These are phyloP conservation scores for Ephemerocybe angulata DNA, from an alignment of 768 basidiomycete genomes.

Conservation along the genomic window DNA sequence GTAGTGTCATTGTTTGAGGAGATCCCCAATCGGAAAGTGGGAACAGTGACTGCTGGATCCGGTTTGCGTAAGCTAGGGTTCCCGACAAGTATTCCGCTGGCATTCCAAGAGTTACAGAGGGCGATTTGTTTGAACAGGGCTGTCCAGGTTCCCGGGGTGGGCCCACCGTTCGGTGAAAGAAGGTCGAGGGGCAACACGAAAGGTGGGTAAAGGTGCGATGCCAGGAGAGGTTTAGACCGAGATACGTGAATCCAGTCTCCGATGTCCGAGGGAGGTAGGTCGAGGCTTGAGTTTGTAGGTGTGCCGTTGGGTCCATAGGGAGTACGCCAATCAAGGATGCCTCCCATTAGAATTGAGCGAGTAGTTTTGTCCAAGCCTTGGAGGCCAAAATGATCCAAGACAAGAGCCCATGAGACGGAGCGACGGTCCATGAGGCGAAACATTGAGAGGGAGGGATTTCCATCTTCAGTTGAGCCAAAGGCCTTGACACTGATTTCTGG, in stretches of 20 bases:
- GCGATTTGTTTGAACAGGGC: conserved; percentile 26
- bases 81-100: conserved; percentile 3
- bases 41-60: background rate
- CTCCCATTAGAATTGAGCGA: background rate
- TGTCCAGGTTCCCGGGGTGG: conserved; percentile 22
- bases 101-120: conserved; percentile 11
- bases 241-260: conserved; percentile 23
- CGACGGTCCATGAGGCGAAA: background rate
- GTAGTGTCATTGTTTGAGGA: background rate
- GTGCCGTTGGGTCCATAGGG: conserved; percentile 7
- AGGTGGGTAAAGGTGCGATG: conserved; percentile 57
- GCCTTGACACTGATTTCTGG: background rate
- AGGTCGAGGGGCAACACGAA: conserved; percentile 44
- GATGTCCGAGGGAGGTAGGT: background rate
- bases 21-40: background rate
- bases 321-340: background rate
- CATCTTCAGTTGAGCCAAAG: background rate
- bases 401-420: conserved; percentile 1
- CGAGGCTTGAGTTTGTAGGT: background rate
- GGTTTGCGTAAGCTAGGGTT: background rate
- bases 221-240: conserved; percentile 39
- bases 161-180: conserved; percentile 14
- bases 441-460: background rate
- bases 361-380: background rate
- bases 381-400: conserved; percentile 6